Evolutionary conservation across 805 yeast species (phyloP), one percentile per base, ranked within the genome.

Genomic region (Ogataea methylovora): DNA sequence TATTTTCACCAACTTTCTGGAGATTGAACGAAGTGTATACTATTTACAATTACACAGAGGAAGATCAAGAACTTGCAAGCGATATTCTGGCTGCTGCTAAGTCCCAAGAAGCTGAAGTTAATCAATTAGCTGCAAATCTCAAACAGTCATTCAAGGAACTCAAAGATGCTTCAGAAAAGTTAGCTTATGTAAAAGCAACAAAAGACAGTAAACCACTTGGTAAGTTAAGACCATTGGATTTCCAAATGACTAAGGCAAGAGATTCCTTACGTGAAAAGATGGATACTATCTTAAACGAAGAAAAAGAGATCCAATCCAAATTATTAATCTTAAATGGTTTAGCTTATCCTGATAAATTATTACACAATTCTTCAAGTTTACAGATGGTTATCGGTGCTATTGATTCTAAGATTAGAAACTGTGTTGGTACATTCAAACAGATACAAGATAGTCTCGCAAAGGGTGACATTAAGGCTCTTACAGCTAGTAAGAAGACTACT

Each of bases 301-400:
- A 43, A 12, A 42, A 41, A 5, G 33, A 41, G 6, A 30, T 57
- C 5, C 52, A 50, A 18, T 41, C 54, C 4, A 42, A 41, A n/a
- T 24, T 58, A 7, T 36, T 58, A 13, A 17, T 56, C 3, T 22
- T 54, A 28, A 56, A 58, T 24, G 44, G 54, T 27, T 33, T 43
- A 8, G 19, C 48, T 9, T 52, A 54, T 26, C 63, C 60, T 15
- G 56, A 52, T 10, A 43, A 44, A 12, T 30, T 65, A 6, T 32
- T 54, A 8, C 35, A 45, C 5, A 44, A 45, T 27, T 56, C 60
- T 18, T 28, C 37, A 11, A 45, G 45, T 9, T 43, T 67, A 25
- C 48, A 48, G n/a, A 34, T 37, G 10, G 29, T 61, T 16, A 32
- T 64, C 5, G 42, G 51, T 5, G 43, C 43, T 12, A 34, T 60